Evolutionary conservation across 2,329 filamentous ascomycete species (phyloP).

Genomic region (Ophiostoma sp.): DNA sequence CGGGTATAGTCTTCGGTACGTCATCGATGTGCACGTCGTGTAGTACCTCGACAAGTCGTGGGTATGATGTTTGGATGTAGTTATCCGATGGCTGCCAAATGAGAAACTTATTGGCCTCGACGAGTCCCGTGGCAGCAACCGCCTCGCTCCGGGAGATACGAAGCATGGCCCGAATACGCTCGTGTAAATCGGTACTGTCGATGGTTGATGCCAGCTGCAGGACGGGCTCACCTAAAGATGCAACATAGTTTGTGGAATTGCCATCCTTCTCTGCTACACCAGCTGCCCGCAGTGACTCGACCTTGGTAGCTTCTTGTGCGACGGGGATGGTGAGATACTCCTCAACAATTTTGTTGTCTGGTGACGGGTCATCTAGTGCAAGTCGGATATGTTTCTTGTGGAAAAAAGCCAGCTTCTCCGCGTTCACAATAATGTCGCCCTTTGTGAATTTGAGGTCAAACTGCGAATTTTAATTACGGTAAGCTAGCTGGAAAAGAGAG

Average conservation of each 20-base stretch:
- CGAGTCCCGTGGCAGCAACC: slow-evolving; percentile 17
- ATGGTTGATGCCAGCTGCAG: background rate
- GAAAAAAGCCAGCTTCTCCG: slow-evolving; percentile 73
- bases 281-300: slow-evolving; percentile 23
- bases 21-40: slow-evolving; percentile 16
- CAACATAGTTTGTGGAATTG: no score
- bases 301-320: slow-evolving; percentile 21
- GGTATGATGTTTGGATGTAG: slow-evolving; percentile 19
- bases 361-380: slow-evolving; percentile 24
- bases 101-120: slow-evolving; percentile 29
- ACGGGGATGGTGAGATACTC: slow-evolving; percentile 29
- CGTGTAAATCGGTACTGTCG: background rate
- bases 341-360: slow-evolving; percentile 23
- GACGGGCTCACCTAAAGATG: slow-evolving; percentile 18
- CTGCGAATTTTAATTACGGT: slow-evolving; percentile 36
- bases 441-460: slow-evolving; percentile 86
- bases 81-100: slow-evolving; percentile 29
- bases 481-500: no score
- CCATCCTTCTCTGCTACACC: background rate
- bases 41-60: background rate
- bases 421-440: slow-evolving; percentile 78
- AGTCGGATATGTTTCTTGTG: slow-evolving; percentile 44
- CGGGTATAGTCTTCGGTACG: background rate
- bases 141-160: slow-evolving; percentile 25
- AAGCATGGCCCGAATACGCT: slow-evolving; percentile 24